Evolutionary conservation across 306 rosid genomes (phyloP), one percentile per base, ranked within the genome.

Genomic region (Morella rubra): DNA sequence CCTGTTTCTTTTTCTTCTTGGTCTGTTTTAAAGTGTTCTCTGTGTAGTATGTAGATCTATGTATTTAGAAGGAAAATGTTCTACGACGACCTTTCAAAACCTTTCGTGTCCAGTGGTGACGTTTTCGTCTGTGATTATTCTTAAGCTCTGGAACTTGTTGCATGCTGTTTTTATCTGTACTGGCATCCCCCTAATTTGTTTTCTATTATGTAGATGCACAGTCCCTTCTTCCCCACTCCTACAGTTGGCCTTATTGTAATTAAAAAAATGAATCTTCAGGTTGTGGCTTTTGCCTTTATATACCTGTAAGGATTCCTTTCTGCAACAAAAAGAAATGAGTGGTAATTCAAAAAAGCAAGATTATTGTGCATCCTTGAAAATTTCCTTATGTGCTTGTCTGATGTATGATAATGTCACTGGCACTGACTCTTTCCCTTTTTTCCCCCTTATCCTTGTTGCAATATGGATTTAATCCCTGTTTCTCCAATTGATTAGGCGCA

Each of bases 401-500:
- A 19, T 22, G 14, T 56, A 20, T 56, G 20, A 56, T 56, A 56
- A 56, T 56, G 37, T 20, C 20, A n/a, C 62, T 13, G 56, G 16
- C 6, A 53, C 50, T n/a, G 32, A 24, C 1, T 24, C 27, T 24
- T 24, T 24, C 12, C 51, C 68, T 1, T 50, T 65, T 66, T 24
- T 69, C 44, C 67, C 65, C 56, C 32, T 56, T 73, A 51, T 53
- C 66, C 45, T 54, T 73, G 47, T 71, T 79, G 45, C 40, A 16
- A 53, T 47, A 37, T 20, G 76, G 76, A 44, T 62, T 69, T 70
- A 24, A 75, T 77, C 18, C 45, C 72, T 27, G 71, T 84, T 55
- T 74, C 46, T 67, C 62, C 15, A 66, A 82, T 77, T 64, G 24
- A 50, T 72, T 66, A 87, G 88, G 86, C 88, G 86, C 24, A 80